These are phyloP conservation scores for Globisporangium megalacanthum DNA, from an alignment of 352 stramenopile species.

Conservation along the genomic window DNA sequence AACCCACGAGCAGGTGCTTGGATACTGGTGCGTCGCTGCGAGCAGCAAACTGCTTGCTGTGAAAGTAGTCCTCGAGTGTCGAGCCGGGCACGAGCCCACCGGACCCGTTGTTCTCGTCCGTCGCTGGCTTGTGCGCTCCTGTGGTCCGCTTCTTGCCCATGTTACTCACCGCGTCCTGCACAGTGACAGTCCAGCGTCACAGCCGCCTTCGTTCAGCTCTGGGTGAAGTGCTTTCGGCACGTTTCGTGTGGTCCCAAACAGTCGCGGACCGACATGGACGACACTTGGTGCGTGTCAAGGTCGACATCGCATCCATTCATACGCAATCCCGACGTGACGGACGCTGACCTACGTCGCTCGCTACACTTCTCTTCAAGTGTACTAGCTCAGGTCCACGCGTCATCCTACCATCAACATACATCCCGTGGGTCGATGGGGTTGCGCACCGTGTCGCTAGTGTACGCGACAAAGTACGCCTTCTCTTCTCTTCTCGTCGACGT, in stretches of 20 bases:
- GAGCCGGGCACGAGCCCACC: slow-evolving; percentile 9
- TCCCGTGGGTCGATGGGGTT: slow-evolving; percentile 17
- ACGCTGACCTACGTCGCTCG: no score
- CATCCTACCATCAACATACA: slow-evolving; percentile 5
- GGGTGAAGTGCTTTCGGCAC: no score
- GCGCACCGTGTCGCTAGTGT: slow-evolving; percentile 14
- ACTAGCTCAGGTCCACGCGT: no score
- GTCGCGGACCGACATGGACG: no score
- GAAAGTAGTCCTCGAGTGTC: slow-evolving; percentile 41
- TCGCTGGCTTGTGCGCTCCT: slow-evolving; percentile 14
- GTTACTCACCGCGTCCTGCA: neutral
- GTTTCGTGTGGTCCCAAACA: no score
- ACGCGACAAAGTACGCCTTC: slow-evolving; percentile 17
- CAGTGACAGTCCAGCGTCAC: no score
- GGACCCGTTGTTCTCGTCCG: slow-evolving; percentile 20
- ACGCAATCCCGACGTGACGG: no score
- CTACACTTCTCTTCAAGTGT: no score
- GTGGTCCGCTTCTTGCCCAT: slow-evolving; percentile 23
- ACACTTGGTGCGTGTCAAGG: no score
- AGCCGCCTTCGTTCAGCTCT: no score
- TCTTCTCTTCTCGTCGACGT: slow-evolving; percentile 19
- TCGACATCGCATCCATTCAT: no score
- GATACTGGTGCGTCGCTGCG: slow-evolving; percentile 21
- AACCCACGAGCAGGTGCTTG: slow-evolving; percentile 51
- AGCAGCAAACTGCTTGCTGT: slow-evolving; percentile 24